Percentiles rank a stretch among this genome's conserved stretches.
Conservation (phyloP, 2,329 filamentous ascomycete species). For the Verticillium nubilum region DNA sequence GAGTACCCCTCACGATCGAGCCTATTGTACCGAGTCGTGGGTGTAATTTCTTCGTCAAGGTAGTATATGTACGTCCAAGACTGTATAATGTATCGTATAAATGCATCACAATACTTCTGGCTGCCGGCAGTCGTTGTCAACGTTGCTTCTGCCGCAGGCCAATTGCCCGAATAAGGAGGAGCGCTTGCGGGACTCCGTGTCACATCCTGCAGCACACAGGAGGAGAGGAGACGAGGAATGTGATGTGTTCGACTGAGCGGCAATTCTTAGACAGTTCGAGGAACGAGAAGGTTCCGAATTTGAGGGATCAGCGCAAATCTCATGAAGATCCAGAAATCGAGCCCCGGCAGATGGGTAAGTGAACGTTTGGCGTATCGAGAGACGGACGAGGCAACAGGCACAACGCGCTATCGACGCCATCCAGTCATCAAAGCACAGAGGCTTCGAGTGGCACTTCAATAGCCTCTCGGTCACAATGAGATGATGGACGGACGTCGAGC, state of each 20-base stretch:
- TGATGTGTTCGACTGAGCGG: no score
- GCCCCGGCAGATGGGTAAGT: no score
- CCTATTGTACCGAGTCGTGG: background rate
- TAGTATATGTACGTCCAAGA: no score
- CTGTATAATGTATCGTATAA: background rate
- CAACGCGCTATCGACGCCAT: background rate
- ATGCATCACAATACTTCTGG: background rate
- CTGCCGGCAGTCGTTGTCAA: background rate
- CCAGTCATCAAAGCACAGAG: background rate
- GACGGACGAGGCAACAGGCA: background rate
- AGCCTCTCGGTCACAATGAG: background rate
- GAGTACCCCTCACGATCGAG: background rate
- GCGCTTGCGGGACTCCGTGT: slow-evolving; percentile 6
- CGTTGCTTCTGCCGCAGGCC: background rate
- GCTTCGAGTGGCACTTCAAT: background rate
- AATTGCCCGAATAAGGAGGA: background rate
- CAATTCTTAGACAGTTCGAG: no score
- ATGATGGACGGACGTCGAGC: background rate
- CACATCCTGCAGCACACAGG: slow-evolving; percentile 10
- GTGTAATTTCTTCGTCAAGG: no score
- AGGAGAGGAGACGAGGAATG: background rate
- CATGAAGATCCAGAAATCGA: no score
- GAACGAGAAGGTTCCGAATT: no score
- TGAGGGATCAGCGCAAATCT: no score
- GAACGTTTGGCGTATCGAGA: no score